Base-by-base conservation (phyloP, 768 basidiomycete genomes). In the Pholiota microspora region DNA sequence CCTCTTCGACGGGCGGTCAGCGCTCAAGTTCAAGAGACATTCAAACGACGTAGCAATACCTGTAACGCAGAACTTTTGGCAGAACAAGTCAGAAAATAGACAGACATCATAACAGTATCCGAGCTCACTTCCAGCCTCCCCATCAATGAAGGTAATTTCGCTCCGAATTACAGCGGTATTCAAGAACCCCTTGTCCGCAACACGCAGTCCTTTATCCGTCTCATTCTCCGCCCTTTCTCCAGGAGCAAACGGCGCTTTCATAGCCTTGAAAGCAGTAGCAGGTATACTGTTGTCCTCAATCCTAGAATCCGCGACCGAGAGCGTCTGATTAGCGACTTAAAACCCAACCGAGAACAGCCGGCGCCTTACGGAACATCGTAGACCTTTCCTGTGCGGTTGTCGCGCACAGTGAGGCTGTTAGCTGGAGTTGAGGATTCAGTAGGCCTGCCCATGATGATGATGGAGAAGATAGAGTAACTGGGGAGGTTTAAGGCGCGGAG, bases 111-210 rank as follows among this genome's bases (percentile, higher is more conserved):
- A 16, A 15, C 18, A 28, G 23, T 35, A 16, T 34, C 9, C 24
- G 34, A 53, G 28, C 77, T 40, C 55, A 87, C 87, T 74, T 71
- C 91, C 92, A 34, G 81, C 86, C 16, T 94, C 90, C 45, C 94
- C 94, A 64, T 96, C 93, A 59, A 96, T 96, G 61, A 86, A 95
- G 0, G 93, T 94, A 62, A 96, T 94, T 62, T 81, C 71, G 59
- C 89, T 92, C 60, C 83, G 74, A 54, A 92, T 79, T 49, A 92
- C 88, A 44, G 89, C 89, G 5, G 90, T 92, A 59, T 92, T 92
- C 67, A 92, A 66, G 69, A 89, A 94, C 12, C 89, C 91, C 69
- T 82, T 84, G 73, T 93, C 91, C 23, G 82, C 72, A 15, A 94
- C 83, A 28, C 91, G 83, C 18, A 94, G 73, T 0, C 92, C 92